Conservation (phyloP, 257 asterid species). For the Salvia splendens region DNA sequence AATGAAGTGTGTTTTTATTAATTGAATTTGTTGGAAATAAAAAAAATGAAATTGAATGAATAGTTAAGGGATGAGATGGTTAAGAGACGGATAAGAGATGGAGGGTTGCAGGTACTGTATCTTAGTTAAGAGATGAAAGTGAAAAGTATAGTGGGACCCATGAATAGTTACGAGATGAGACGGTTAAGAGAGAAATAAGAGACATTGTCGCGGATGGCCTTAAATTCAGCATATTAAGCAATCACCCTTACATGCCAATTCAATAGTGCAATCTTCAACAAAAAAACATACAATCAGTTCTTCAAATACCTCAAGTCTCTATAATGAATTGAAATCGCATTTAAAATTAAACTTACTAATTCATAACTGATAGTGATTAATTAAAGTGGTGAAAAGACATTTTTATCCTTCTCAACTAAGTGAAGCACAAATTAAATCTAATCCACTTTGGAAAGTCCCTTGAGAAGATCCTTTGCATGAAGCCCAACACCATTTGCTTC, state of each 20-base stretch:
- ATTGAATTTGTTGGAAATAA: too few relatives aligned
- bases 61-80: too few relatives aligned
- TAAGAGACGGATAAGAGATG: too few relatives aligned
- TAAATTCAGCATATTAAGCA: constrained; percentile 29
- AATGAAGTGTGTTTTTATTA: too few relatives aligned
- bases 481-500: constrained; percentile 61
- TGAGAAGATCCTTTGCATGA: constrained; percentile 54
- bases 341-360: constrained; percentile 11
- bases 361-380: background rate
- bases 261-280: background rate
- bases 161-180: too few relatives aligned
- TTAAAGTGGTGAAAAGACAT: constrained; percentile 27
- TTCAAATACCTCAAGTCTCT: constrained; percentile 9
- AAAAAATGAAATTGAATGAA: too few relatives aligned
- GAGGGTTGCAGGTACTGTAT: too few relatives aligned
- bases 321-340: constrained; percentile 17
- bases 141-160: too few relatives aligned
- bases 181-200: too few relatives aligned
- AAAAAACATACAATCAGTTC: constrained; percentile 17
- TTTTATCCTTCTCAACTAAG: constrained; percentile 27
- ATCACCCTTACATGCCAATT: constrained; percentile 22
- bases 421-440: constrained; percentile 13
- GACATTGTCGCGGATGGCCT: too few relatives aligned
- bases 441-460: constrained; percentile 46
- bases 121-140: too few relatives aligned